These are phyloP conservation scores for Carex myosuroides DNA, from an alignment of 176 grass and related monocot species.

Conservation along the genomic window DNA sequence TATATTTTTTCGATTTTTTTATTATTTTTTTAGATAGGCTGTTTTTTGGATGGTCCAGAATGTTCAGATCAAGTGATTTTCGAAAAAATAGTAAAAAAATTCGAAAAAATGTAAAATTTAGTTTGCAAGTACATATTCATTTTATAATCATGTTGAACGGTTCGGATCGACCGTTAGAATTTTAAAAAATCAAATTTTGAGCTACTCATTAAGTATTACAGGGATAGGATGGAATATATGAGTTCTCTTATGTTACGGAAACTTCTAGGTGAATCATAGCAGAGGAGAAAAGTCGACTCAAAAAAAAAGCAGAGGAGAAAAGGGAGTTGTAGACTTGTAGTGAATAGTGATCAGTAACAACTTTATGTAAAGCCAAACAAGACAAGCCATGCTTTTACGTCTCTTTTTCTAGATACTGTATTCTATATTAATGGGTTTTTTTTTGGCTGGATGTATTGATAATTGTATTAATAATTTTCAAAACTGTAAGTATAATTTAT, in stretches of 20 bases:
- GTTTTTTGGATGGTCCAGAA: too few species aligned
- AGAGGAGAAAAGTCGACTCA: not conserved
- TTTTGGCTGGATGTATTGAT: not conserved
- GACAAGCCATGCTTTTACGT: not conserved
- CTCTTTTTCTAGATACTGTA: not conserved
- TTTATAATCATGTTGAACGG: too few species aligned
- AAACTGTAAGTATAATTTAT: not conserved
- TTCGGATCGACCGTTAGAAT: too few species aligned
- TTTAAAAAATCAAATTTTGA: too few species aligned
- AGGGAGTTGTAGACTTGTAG: not conserved
- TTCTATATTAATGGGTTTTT: not conserved
- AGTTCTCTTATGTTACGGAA: not conserved
- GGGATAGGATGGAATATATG: not conserved
- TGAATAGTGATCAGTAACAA: not conserved
- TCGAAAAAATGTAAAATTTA: too few species aligned
- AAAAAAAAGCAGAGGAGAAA: not conserved
- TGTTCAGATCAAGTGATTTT: too few species aligned
- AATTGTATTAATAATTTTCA: not conserved
- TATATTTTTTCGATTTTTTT: too few species aligned
- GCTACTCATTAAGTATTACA: not conserved
- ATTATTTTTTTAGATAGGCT: too few species aligned
- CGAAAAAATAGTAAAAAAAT: too few species aligned
- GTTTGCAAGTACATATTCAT: too few species aligned
- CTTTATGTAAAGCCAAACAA: constrained; percentile 4
- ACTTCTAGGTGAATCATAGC: not conserved